Base-by-base conservation (phyloP, 2,329 filamentous ascomycete species). In the Teratosphaeria destructans region DNA sequence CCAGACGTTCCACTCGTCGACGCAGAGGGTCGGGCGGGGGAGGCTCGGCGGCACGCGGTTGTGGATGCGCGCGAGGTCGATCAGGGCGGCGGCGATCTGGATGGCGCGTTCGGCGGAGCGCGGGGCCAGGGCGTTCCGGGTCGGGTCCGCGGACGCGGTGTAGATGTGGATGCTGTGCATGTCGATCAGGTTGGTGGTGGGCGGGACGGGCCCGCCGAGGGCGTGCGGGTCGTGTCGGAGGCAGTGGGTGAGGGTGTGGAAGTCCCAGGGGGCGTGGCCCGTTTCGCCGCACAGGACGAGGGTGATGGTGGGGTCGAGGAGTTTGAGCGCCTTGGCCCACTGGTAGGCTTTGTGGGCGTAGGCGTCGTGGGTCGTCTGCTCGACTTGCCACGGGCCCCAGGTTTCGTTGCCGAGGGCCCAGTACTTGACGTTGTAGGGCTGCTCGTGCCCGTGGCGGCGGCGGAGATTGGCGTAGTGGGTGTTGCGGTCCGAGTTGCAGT, bases 1-100 rank as follows among this genome's bases (percentile, higher is more conserved):
- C 88, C 88, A 92, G 8, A 91, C 87, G 71, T 91, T 92, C 88
- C 88, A 91, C 73, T 91, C 88, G 70, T 92, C 88, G 70, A 91
- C 91, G 77, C 88, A 91, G 70, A 92, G 89, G 57, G 81, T 86
- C 54, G 84, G 86, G 3, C 81, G 77, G 3, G 82, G 81, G n/a
- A 85, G 81, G 0, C 77, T 76, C 0, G 79, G 74, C 0, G 85
- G 80, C 0, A 87, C 80, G 49, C 77, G 75, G 71, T 87, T 86
- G 71, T 89, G 85, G 67, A 89, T 85, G 37, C 85, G 79, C 0
- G 88, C 88, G 1, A 91, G 81, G 70, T 91, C 87, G 64, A 90
- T 89, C 2, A 90, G 76, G 0, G 80, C 77, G 2, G 82, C 82
- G 2, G 86, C 80, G 64, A 89, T 85, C 70, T 89, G 80, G 64